Percentiles rank a stretch among this genome's conserved stretches.
These are phyloP conservation scores for Diatrype stigma DNA, from an alignment of 2,329 filamentous ascomycete species.

Conservation along the genomic window DNA sequence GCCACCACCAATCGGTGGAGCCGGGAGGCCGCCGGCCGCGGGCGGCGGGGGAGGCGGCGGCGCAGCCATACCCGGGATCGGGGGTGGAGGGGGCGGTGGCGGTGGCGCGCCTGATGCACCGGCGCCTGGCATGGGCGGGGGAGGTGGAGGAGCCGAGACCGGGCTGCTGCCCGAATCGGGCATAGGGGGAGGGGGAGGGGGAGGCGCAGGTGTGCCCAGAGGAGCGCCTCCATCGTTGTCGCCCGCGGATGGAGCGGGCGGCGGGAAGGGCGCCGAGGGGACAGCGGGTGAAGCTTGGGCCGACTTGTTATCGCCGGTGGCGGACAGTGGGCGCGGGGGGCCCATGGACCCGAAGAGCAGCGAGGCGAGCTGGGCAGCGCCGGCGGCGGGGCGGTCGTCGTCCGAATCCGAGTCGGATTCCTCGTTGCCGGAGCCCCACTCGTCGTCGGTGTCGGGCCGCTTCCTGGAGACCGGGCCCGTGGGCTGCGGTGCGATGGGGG, in stretches of 20 bases:
- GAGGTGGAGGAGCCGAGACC: conserved; percentile 26
- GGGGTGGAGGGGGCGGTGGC: conserved; percentile 43
- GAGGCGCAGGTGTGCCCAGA: conserved; percentile 26
- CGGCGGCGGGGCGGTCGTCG: conserved; percentile 74
- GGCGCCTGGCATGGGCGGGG: conserved; percentile 33
- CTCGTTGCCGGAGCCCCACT: conserved; percentile 77
- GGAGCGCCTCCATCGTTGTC: conserved; percentile 27
- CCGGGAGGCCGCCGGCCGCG: conserved; percentile 38
- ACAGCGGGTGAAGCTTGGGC: conserved; percentile 35
- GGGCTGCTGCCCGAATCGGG: conserved; percentile 26
- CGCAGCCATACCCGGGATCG: conserved; percentile 33
- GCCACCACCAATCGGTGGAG: conserved; percentile 42
- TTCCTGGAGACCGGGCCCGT: conserved; percentile 51
- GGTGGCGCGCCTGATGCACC: conserved; percentile 32
- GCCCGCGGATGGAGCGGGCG: conserved; percentile 24
- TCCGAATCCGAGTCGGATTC: conserved; percentile 67
- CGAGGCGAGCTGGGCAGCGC: conserved; percentile 86
- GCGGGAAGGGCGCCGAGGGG: conserved; percentile 30
- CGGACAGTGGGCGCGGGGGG: conserved; percentile 81
- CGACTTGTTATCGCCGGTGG: conserved; percentile 70
- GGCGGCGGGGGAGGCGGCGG: conserved; percentile 43
- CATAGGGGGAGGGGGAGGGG: conserved; percentile 33
- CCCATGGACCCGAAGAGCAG: conserved; percentile 97
- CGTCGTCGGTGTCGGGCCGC: conserved; percentile 55
- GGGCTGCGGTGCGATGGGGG: conserved; percentile 38